Evolutionary conservation across 2,329 filamentous ascomycete species (phyloP).

Genomic region (Phyllosticta paracitricarpa): DNA sequence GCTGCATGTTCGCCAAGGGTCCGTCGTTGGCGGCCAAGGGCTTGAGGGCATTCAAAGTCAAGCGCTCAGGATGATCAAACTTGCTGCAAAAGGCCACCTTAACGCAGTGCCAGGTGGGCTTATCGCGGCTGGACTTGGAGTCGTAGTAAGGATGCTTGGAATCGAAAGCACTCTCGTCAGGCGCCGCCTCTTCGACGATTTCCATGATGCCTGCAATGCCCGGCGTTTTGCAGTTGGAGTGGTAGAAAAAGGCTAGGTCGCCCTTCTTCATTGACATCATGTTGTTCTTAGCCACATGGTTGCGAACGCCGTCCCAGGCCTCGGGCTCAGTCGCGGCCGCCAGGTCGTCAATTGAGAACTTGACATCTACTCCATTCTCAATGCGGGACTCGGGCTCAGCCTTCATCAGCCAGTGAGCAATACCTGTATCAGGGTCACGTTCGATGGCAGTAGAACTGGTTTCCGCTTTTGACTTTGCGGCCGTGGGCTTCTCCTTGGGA

Average conservation of each 20-base stretch:
- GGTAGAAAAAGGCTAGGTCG: constrained; percentile 93
- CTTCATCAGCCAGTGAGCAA: constrained; percentile 40
- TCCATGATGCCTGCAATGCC: constrained; percentile 85
- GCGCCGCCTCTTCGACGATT: constrained; percentile 72
- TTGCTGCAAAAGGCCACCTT: constrained; percentile 82
- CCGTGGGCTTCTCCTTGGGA: not conserved
- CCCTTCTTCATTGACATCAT: constrained; percentile 84
- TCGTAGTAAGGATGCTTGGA: constrained; percentile 74
- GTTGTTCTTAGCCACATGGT: constrained; percentile 65
- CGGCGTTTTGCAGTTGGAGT: constrained; percentile 83
- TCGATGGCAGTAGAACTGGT: not conserved
- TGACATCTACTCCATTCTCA: constrained; percentile 80
- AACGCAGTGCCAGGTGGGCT: constrained; percentile 79
- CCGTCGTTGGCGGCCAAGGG: constrained; percentile 46
- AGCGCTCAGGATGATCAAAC: constrained; percentile 49
- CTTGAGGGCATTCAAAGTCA: constrained; percentile 64
- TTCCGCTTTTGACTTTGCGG: not conserved
- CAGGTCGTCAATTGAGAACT: constrained; percentile 90
- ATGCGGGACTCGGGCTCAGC: constrained; percentile 71
- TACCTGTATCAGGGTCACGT: constrained; percentile 1
- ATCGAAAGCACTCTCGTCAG: constrained; percentile 69
- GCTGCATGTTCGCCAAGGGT: constrained; percentile 65
- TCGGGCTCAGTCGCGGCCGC: constrained; percentile 63
- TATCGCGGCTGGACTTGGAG: constrained; percentile 55
- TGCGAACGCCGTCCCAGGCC: constrained; percentile 70